A percentile compares a stretch with the other conserved stretches of the same genome.
These are phyloP conservation scores for Poa pratensis DNA, from an alignment of 176 grass and related monocot genomes.

Conservation along the genomic window DNA sequence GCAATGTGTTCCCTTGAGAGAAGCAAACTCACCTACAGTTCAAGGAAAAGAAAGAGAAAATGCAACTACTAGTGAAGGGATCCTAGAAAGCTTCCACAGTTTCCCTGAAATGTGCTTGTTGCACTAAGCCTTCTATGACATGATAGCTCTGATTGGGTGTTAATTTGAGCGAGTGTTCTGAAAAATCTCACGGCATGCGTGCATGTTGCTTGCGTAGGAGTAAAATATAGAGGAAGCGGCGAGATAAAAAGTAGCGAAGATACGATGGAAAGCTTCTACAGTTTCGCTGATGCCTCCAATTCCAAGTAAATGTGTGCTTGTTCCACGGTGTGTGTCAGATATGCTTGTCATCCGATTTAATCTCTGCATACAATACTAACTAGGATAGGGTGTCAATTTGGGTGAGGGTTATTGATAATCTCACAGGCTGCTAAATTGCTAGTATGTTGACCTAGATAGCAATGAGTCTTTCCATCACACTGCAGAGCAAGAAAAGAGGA, in stretches of 20 bases:
- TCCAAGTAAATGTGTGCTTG: neutral
- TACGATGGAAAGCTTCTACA: neutral
- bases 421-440: neutral
- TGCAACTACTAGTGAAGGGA: too few species aligned
- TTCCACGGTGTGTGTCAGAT: neutral
- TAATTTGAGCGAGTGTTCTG: too few species aligned
- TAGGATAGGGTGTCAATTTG: neutral
- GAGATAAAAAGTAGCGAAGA: neutral
- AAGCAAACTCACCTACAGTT: too few species aligned
- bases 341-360: neutral
- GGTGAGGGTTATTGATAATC: neutral
- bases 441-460: neutral
- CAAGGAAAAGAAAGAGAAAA: too few species aligned
- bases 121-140: too few species aligned
- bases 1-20: too few species aligned
- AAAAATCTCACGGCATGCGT: too few species aligned
- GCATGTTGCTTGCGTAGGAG: too few species aligned
- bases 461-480: neutral
- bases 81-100: too few species aligned
- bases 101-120: too few species aligned
- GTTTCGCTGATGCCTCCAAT: neutral
- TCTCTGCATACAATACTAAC: neutral
- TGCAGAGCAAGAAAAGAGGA: neutral
- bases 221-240: too few species aligned
- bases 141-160: too few species aligned